A percentile compares a stretch with the other conserved stretches of the same genome.
Evolutionary conservation across 2,329 filamentous ascomycete species (phyloP).

Genomic region (Colletotrichum sp.): DNA sequence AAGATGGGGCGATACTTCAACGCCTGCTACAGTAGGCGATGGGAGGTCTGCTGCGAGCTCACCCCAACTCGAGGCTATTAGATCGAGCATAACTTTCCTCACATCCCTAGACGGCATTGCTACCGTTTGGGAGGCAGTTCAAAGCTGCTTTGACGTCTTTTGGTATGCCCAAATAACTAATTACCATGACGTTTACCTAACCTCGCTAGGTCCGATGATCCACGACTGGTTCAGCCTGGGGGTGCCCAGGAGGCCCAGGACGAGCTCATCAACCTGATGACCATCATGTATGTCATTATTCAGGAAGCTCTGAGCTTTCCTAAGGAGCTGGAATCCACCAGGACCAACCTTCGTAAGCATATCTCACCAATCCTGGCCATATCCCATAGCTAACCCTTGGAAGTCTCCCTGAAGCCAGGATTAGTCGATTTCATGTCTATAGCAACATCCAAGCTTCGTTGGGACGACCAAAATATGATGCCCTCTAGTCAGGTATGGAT

Average conservation of each 20-base stretch:
- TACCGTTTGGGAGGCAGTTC: conserved; percentile 56
- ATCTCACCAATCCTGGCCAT: background rate
- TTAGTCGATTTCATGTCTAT: conserved; percentile 76
- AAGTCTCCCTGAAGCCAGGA: conserved; percentile 66
- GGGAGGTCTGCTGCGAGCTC: conserved; percentile 56
- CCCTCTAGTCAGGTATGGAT: conserved; percentile 65
- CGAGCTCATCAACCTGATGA: conserved; percentile 67
- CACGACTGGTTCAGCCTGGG: conserved; percentile 39
- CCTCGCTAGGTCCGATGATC: conserved; percentile 49
- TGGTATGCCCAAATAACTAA: conserved; percentile 45
- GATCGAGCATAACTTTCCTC: conserved; percentile 55
- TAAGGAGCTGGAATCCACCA: conserved; percentile 50
- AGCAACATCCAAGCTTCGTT: conserved; percentile 70
- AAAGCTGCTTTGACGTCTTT: conserved; percentile 54
- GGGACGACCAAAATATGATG: conserved; percentile 69
- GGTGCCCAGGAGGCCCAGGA: conserved; percentile 60
- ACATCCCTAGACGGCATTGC: conserved; percentile 55
- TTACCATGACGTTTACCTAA: conserved; percentile 29
- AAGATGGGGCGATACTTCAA: conserved; percentile 72
- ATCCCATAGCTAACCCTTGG: conserved; percentile 22
- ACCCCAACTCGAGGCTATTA: conserved; percentile 65
- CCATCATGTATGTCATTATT: conserved; percentile 65
- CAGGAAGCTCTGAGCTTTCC: conserved; percentile 61
- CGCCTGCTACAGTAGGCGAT: conserved; percentile 45
- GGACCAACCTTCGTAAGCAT: conserved; percentile 54